Percentiles rank a stretch among this genome's conserved stretches.
These are phyloP conservation scores for Flaveria linearis DNA, from an alignment of 129 eudicot species.

Conservation along the genomic window DNA sequence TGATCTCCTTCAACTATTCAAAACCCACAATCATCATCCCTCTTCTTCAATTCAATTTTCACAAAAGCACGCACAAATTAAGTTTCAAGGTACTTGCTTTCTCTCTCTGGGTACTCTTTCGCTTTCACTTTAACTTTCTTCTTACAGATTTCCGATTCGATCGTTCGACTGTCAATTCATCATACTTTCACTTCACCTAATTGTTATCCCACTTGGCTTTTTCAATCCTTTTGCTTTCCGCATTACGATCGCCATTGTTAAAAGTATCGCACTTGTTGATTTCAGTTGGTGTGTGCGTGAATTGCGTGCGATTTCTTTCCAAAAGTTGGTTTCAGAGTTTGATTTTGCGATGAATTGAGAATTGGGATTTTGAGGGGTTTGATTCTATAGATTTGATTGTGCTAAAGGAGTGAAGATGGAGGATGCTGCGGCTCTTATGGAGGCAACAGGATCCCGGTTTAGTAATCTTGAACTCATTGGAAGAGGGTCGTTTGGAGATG, in stretches of 20 bases:
- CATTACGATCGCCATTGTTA: conserved; percentile 19
- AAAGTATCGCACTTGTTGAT: background rate
- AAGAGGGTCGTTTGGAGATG: conserved; percentile 96
- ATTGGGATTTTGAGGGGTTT: conserved; percentile 10
- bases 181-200: conserved; percentile 22
- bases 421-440: conserved; percentile 78
- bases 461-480: conserved; percentile 85
- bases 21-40: background rate
- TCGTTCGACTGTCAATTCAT: conserved; percentile 28
- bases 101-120: conserved; percentile 21
- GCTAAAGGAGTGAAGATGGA: conserved; percentile 44
- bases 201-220: background rate
- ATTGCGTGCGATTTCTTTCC: conserved; percentile 2
- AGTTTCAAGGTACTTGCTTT: conserved; percentile 23
- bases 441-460: conserved; percentile 82
- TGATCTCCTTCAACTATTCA: conserved; percentile 15
- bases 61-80: background rate
- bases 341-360: conserved; percentile 14
- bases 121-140: conserved; percentile 21
- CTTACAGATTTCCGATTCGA: conserved; percentile 8
- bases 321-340: background rate
- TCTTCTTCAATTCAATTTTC: conserved; percentile 2
- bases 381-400: background rate
- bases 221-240: conserved; percentile 10
- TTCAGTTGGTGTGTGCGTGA: background rate